A percentile compares a stretch with the other conserved stretches of the same genome.
Evolutionary conservation across 768 basidiomycete genomes (phyloP).

Genomic region (Amanita inopinata): DNA sequence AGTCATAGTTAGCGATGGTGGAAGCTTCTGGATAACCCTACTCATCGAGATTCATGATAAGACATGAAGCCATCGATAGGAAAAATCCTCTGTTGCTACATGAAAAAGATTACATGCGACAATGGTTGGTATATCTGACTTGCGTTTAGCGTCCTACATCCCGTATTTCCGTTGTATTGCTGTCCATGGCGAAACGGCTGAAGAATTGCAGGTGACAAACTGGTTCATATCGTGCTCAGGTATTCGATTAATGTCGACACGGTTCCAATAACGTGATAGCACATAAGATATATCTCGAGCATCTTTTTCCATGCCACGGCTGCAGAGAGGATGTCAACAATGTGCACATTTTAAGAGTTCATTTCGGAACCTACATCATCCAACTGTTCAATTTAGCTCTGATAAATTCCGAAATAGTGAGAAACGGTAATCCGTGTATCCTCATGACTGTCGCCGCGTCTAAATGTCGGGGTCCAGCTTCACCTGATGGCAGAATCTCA

Average conservation of each 20-base stretch:
- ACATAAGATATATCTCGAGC: conserved; percentile 70
- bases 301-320: conserved; percentile 62
- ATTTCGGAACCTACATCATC: conserved; percentile 53
- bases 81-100: neutral
- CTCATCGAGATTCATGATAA: neutral
- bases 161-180: conserved; percentile 71
- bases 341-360: conserved; percentile 12
- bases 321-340: conserved; percentile 21
- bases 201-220: conserved; percentile 51
- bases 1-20: neutral
- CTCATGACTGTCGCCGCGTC: conserved; percentile 59
- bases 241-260: conserved; percentile 78
- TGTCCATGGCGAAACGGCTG: conserved; percentile 64
- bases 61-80: neutral
- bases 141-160: conserved; percentile 24
- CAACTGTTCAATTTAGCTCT: conserved; percentile 78
- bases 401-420: conserved; percentile 80
- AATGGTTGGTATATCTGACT: neutral
- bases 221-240: conserved; percentile 79
- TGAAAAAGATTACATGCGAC: neutral
- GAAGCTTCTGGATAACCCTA: too few relatives aligned
- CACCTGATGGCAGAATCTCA: conserved; percentile 75
- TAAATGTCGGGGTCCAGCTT: conserved; percentile 68
- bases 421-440: conserved; percentile 65
- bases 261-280: conserved; percentile 69